Percentiles rank a stretch among this genome's conserved stretches.
phyloP scores from a whole-genome alignment of 176 grass and related monocot species.

The bread wheat (Triticum aestivum) region IWGSC_CS_RefSeq_v2.1 NC_057802.1:68267858-68268357 shows the following conservation, averaged over 20 bases:
- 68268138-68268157: not conserved
- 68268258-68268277: too few species aligned
- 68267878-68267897: not conserved
- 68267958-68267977: not conserved
- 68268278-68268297: too few species aligned
- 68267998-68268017: not conserved
- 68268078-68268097: not conserved
- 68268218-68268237: too few species aligned
- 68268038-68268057: not conserved
- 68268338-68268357: not conserved
- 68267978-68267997: not conserved
- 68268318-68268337: not conserved
- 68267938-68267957: not conserved
- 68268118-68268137: not conserved
- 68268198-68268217: not conserved
- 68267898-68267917: not conserved
- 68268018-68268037: not conserved
- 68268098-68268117: not conserved
- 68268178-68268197: not conserved
- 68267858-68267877: not conserved
- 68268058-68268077: not conserved
- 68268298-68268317: not conserved
- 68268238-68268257: too few species aligned
- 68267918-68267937: not conserved
- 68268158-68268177: not conserved